A percentile compares a stretch with the other conserved stretches of the same genome.
Evolutionary conservation across 2,329 filamentous ascomycete genomes (phyloP).

Genomic region (Mycocentrospora acerina): DNA sequence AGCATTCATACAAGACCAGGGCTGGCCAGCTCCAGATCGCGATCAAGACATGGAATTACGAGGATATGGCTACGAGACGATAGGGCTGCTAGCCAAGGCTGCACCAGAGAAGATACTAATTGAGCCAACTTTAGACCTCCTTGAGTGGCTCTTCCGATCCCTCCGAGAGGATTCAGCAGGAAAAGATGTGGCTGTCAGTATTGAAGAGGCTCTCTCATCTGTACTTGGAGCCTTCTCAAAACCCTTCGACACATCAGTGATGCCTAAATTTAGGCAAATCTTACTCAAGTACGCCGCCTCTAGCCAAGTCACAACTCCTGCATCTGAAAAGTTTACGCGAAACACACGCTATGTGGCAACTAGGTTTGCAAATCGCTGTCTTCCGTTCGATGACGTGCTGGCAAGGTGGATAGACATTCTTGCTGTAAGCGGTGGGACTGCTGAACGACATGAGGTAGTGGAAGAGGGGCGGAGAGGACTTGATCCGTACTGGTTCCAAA

Average conservation of each 20-base stretch:
- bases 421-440: constrained; percentile 66
- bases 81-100: constrained; percentile 74
- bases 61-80: constrained; percentile 83
- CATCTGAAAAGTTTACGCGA: constrained; percentile 45
- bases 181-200: constrained; percentile 76
- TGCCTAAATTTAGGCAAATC: constrained; percentile 39
- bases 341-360: constrained; percentile 80
- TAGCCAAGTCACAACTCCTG: constrained; percentile 14
- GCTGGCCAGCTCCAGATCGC: constrained; percentile 70
- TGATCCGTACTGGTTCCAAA: constrained; percentile 72
- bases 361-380: constrained; percentile 85
- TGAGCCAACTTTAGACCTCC: constrained; percentile 56
- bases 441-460: constrained; percentile 76
- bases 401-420: constrained; percentile 88
- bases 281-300: constrained; percentile 35
- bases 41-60: constrained; percentile 66
- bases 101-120: constrained; percentile 60
- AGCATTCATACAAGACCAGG: constrained; percentile 75
- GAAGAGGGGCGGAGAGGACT: constrained; percentile 90
- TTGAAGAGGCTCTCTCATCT: constrained; percentile 84
- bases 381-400: constrained; percentile 75
- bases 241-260: constrained; percentile 45
- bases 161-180: constrained; percentile 76
- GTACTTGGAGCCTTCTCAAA: constrained; percentile 63
- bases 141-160: constrained; percentile 80